phyloP scores from a whole-genome alignment of 2,329 filamentous ascomycete genomes.

The Trichoderma afroharzianum region DNA sequence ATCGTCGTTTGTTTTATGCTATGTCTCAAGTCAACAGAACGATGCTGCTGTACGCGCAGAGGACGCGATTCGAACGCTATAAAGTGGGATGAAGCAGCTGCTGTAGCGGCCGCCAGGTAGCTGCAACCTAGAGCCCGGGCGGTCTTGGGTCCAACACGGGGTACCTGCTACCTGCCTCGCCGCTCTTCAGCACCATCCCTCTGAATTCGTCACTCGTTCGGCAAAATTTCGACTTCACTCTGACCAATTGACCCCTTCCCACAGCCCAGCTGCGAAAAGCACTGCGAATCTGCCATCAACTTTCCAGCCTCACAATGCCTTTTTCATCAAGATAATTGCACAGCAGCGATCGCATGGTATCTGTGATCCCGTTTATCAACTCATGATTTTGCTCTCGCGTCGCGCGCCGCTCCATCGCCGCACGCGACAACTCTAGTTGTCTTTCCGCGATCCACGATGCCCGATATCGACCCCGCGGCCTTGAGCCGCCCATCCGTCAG shows the following conservation, averaged over 20 bases:
- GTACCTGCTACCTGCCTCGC: conserved; percentile 27
- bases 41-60: conserved; percentile 1
- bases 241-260: conserved; percentile 29
- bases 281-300: conserved; percentile 37
- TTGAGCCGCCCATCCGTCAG: conserved; percentile 58
- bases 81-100: conserved; percentile 15
- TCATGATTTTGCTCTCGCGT: conserved; percentile 41
- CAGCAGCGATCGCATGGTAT: conserved; percentile 41
- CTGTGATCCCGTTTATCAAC: conserved; percentile 37
- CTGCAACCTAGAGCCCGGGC: not conserved
- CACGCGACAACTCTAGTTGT: conserved; percentile 43
- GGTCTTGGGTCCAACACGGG: not conserved
- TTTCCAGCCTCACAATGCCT: conserved; percentile 38
- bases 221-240: conserved; percentile 36
- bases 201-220: conserved; percentile 18
- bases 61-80: not conserved
- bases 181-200: conserved; percentile 20
- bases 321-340: conserved; percentile 42
- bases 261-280: conserved; percentile 21
- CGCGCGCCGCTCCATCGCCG: conserved; percentile 44
- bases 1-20: not conserved
- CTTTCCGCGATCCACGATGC: conserved; percentile 45
- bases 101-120: conserved; percentile 1
- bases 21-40: not conserved
- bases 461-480: conserved; percentile 68